These are phyloP conservation scores for Colletotrichum sp. DNA, from an alignment of 2,329 filamentous ascomycete genomes.

Conservation along the genomic window DNA sequence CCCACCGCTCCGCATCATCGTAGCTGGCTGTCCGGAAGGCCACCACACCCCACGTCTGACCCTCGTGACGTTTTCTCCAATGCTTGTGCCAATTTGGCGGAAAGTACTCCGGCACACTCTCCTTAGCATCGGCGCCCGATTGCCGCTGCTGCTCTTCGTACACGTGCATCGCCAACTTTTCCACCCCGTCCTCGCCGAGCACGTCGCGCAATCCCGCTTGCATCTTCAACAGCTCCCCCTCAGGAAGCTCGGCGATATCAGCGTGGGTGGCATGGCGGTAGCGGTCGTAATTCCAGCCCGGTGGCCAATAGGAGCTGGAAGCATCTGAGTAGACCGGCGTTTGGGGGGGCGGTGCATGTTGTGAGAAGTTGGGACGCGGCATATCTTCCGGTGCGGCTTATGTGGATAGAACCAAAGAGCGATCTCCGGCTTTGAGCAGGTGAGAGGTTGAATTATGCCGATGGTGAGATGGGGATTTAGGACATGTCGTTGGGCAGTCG, in stretches of 20 bases:
- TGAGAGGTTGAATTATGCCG: neutral
- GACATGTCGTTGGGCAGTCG: neutral
- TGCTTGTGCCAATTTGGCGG: neutral
- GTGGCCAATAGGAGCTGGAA: neutral
- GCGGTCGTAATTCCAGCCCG: neutral
- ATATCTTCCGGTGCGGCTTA: neutral
- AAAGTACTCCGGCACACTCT: accelerated
- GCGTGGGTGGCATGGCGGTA: neutral
- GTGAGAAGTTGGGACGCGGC: neutral
- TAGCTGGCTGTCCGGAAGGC: neutral
- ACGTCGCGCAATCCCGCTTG: neutral
- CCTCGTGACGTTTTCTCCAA: neutral
- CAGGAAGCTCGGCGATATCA: neutral
- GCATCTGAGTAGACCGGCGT: neutral
- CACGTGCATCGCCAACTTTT: accelerated
- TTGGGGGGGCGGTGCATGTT: neutral
- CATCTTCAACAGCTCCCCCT: neutral
- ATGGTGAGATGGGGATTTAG: neutral
- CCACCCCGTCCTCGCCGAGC: neutral
- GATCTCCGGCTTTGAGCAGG: neutral
- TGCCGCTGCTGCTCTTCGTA: neutral
- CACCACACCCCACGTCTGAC: neutral
- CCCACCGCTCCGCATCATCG: accelerated
- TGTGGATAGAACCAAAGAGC: neutral
- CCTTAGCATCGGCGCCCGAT: accelerated